Conservation (phyloP, 805 yeast species). For the Diddensiella transvaalensis region DNA sequence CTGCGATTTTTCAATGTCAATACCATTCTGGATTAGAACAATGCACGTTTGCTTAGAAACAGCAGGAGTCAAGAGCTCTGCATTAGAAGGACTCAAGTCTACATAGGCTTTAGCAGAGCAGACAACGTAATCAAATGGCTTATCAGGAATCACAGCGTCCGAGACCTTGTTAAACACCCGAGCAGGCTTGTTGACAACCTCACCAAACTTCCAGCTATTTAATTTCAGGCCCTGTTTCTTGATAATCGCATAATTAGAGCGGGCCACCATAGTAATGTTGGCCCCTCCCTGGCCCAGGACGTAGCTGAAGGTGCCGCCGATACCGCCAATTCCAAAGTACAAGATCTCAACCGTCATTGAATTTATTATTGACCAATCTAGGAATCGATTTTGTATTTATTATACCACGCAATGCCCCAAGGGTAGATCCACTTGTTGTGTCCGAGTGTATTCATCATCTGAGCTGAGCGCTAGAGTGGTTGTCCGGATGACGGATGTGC, state of each 20-base stretch:
- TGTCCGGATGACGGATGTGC: too few species aligned
- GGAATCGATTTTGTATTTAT: too few species aligned
- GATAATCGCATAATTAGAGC: constrained; percentile 8
- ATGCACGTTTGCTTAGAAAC: constrained; percentile 5
- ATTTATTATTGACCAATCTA: too few species aligned
- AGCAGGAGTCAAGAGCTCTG: constrained; percentile 3
- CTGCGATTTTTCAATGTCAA: constrained; percentile 10
- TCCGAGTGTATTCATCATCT: too few species aligned
- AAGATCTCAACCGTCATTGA: constrained; percentile 1
- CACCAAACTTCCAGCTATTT: constrained; percentile 10
- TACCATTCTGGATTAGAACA: constrained; percentile 9
- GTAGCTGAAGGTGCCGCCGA: constrained; percentile 7
- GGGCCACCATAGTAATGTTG: constrained; percentile 1
- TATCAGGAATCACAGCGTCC: not conserved
- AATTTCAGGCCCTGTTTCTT: constrained; percentile 4
- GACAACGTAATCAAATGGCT: constrained; percentile 4
- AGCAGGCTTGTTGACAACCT: constrained; percentile 4
- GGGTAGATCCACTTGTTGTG: too few species aligned
- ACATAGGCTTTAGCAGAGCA: constrained; percentile 10
- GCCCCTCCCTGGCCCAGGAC: constrained; percentile 8
- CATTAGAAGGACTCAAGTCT: constrained; percentile 8
- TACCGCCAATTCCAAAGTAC: constrained; percentile 10
- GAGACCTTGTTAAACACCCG: constrained; percentile 3
- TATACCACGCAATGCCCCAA: too few species aligned
- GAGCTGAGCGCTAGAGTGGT: too few species aligned